Percentiles rank a stretch among this genome's conserved stretches.
phyloP scores from a whole-genome alignment of 768 basidiomycete species.

The Boletus rufocinnamomeus region DNA sequence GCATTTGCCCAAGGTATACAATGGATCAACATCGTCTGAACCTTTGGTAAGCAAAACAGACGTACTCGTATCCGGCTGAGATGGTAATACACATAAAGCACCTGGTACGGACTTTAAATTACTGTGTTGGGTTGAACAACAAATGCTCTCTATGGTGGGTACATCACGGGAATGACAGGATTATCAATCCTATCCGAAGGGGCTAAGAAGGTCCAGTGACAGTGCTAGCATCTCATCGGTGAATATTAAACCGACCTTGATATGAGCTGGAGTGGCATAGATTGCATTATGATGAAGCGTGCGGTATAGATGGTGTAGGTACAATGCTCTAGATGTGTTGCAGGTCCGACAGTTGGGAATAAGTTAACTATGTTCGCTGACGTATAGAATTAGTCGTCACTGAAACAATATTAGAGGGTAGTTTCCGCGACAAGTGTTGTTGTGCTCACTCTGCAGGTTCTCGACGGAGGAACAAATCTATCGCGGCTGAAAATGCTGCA shows the following conservation, averaged over 20 bases:
- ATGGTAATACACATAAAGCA: too few relatives aligned
- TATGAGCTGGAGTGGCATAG: constrained; percentile 8
- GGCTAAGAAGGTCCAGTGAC: not conserved
- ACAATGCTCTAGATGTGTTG: constrained; percentile 20
- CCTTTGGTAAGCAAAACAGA: too few relatives aligned
- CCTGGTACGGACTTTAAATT: too few relatives aligned
- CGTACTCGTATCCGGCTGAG: too few relatives aligned
- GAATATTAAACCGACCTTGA: not conserved
- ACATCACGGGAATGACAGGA: too few relatives aligned
- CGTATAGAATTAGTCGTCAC: constrained; percentile 40
- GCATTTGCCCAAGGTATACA: not conserved
- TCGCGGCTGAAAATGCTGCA: constrained; percentile 89
- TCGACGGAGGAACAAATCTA: constrained; percentile 79
- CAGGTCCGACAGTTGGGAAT: constrained; percentile 13
- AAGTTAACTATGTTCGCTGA: constrained; percentile 16
- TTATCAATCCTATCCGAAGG: too few relatives aligned
- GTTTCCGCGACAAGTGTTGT: not conserved
- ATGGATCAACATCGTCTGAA: too few relatives aligned
- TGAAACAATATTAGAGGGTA: constrained; percentile 20
- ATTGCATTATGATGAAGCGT: constrained; percentile 15
- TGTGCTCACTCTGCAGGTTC: constrained; percentile 73
- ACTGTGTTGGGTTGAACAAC: too few relatives aligned
- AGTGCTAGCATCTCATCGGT: not conserved
- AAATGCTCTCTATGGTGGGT: too few relatives aligned
- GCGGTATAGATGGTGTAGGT: constrained; percentile 21